Conservation (phyloP, 441 rosid species). For the Cnidoscolus chayamansa region DNA sequence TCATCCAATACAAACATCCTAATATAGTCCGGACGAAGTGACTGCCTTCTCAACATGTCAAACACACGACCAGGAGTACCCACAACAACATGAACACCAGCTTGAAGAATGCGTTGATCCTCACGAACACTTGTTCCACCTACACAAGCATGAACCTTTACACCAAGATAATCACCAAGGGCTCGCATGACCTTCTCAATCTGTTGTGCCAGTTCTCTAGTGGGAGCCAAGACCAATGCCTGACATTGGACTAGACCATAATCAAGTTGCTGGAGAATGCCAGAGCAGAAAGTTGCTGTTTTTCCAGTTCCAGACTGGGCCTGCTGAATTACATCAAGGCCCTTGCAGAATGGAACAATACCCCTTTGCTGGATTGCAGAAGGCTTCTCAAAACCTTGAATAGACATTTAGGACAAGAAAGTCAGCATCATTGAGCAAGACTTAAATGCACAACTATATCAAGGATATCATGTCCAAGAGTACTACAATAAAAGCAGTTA, state of each 20-base stretch:
- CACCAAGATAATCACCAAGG: constrained; percentile 79
- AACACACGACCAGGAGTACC: constrained; percentile 90
- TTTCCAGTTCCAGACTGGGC: constrained; percentile 84
- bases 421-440: not conserved
- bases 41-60: constrained; percentile 72
- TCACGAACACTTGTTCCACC: constrained; percentile 81
- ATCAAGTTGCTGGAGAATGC: constrained; percentile 71
- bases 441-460: not conserved
- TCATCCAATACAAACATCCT: constrained; percentile 78
- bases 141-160: constrained; percentile 81
- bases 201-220: constrained; percentile 75
- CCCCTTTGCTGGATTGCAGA: constrained; percentile 91
- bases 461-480: too few relatives aligned
- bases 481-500: too few relatives aligned
- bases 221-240: constrained; percentile 73
- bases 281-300: constrained; percentile 80
- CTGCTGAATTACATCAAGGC: constrained; percentile 83
- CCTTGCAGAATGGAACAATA: constrained; percentile 82
- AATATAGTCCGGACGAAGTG: constrained; percentile 64
- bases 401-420: not conserved
- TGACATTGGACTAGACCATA: constrained; percentile 61
- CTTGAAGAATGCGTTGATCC: constrained; percentile 65
- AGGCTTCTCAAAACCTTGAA: constrained; percentile 77
- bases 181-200: constrained; percentile 90
- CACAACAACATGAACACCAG: constrained; percentile 78